Evolutionary conservation across 441 rosid genomes (phyloP).

Genomic region (Adansonia gregorii): DNA sequence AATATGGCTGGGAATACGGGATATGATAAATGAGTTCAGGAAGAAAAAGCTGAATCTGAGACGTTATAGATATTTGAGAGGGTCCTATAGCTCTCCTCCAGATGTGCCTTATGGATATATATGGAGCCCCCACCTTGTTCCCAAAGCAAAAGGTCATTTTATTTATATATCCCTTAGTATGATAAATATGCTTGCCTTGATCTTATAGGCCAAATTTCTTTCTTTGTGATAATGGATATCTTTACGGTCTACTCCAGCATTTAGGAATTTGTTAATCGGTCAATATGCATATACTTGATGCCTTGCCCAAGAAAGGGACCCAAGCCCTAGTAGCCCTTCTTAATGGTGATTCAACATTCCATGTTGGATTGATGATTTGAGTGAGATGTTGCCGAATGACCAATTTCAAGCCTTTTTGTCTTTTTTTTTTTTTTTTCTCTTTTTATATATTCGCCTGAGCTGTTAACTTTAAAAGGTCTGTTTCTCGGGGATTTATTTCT

Average conservation of each 20-base stretch:
- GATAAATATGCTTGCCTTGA: constrained; percentile 14
- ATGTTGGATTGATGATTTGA: not conserved
- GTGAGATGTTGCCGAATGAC: not conserved
- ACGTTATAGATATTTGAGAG: constrained; percentile 97
- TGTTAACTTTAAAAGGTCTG: not conserved
- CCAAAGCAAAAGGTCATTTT: constrained; percentile 91
- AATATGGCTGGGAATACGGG: constrained; percentile 98
- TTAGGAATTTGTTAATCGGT: too few relatives aligned
- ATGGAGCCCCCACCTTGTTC: constrained; percentile 98
- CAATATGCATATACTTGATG: too few relatives aligned
- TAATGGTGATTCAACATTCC: not conserved
- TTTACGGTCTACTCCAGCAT: too few relatives aligned
- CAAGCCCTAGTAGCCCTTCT: too few relatives aligned
- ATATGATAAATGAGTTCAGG: constrained; percentile 91
- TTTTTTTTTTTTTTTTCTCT: not conserved
- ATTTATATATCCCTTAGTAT: not conserved
- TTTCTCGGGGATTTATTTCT: not conserved
- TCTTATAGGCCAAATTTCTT: not conserved
- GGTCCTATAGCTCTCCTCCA: constrained; percentile 83
- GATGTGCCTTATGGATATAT: constrained; percentile 89
- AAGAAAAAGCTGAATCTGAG: constrained; percentile 88
- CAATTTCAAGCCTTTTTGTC: not conserved
- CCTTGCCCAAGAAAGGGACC: too few relatives aligned
- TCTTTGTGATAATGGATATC: not conserved
- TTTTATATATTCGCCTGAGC: not conserved